These are phyloP conservation scores for Xylariaceae sp. DNA, from an alignment of 2,329 filamentous ascomycete species.

Conservation along the genomic window DNA sequence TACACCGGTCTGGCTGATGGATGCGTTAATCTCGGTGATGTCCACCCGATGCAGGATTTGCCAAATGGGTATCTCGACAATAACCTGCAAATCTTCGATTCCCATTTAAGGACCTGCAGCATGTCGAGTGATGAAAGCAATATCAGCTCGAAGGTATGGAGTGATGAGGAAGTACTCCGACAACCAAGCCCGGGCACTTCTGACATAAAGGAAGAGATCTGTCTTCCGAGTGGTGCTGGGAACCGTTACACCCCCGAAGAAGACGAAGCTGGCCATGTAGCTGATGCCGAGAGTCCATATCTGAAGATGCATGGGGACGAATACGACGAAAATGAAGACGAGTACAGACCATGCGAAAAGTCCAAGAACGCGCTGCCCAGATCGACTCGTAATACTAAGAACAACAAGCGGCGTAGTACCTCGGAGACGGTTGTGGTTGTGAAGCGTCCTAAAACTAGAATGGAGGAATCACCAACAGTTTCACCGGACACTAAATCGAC, in stretches of 20 bases:
- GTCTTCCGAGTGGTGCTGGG: slow-evolving; percentile 17
- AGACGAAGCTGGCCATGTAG: slow-evolving; percentile 25
- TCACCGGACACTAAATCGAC: slow-evolving; percentile 21
- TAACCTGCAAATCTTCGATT: slow-evolving; percentile 20
- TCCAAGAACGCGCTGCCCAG: slow-evolving; percentile 19
- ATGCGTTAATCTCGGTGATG: slow-evolving; percentile 36
- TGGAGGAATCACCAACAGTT: slow-evolving; percentile 12
- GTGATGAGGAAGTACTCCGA: slow-evolving; percentile 19
- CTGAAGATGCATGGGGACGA: slow-evolving; percentile 19
- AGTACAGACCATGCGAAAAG: slow-evolving; percentile 25
- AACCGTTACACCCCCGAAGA: slow-evolving; percentile 20
- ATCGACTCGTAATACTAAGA: slow-evolving; percentile 20
- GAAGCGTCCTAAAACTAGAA: slow-evolving; percentile 29
- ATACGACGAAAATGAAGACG: slow-evolving; percentile 23
- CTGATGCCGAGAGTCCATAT: slow-evolving; percentile 17
- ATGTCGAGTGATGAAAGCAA: slow-evolving; percentile 35
- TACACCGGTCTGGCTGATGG: slow-evolving; percentile 31
- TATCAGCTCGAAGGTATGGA: slow-evolving; percentile 21
- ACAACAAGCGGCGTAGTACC: slow-evolving; percentile 26
- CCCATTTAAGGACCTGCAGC: slow-evolving; percentile 30
- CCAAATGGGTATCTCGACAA: slow-evolving; percentile 32
- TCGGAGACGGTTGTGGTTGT: slow-evolving; percentile 15
- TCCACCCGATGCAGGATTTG: slow-evolving; percentile 33
- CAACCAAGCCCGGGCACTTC: slow-evolving; percentile 25
- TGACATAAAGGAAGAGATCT: slow-evolving; percentile 29